These are phyloP conservation scores for Arctium lappa DNA, from an alignment of 129 eudicot species.

Conservation along the genomic window DNA sequence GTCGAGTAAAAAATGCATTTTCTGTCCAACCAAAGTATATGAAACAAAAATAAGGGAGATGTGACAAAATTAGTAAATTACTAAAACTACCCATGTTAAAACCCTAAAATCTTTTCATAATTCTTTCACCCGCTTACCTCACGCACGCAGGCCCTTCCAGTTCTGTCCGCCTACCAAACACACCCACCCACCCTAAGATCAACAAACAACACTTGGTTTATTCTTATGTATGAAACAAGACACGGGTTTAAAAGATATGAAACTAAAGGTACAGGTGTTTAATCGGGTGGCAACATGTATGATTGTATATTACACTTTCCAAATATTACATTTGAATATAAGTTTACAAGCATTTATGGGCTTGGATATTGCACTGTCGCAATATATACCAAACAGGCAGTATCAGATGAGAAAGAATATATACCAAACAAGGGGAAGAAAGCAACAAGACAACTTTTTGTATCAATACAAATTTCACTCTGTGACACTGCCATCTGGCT, in stretches of 20 bases:
- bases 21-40: too few species aligned
- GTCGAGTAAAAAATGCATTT: too few species aligned
- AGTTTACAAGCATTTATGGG: not conserved
- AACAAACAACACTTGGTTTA: not conserved
- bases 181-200: too few species aligned
- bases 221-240: not conserved
- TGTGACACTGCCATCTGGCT: conserved; percentile 10
- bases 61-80: too few species aligned
- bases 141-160: not conserved
- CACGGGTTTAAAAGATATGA: not conserved
- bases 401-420: conserved; percentile 14
- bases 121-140: not conserved
- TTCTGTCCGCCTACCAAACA: not conserved
- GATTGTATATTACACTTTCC: too few species aligned
- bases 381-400: not conserved
- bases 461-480: conserved; percentile 24
- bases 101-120: too few species aligned
- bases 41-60: too few species aligned
- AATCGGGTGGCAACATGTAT: too few species aligned
- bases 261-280: not conserved
- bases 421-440: conserved; percentile 10
- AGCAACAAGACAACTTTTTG: conserved; percentile 3
- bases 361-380: too few species aligned
- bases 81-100: not conserved
- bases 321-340: not conserved